Base-by-base conservation (phyloP, 129 eudicot species). In the Centaurea solstitialis region DNA sequence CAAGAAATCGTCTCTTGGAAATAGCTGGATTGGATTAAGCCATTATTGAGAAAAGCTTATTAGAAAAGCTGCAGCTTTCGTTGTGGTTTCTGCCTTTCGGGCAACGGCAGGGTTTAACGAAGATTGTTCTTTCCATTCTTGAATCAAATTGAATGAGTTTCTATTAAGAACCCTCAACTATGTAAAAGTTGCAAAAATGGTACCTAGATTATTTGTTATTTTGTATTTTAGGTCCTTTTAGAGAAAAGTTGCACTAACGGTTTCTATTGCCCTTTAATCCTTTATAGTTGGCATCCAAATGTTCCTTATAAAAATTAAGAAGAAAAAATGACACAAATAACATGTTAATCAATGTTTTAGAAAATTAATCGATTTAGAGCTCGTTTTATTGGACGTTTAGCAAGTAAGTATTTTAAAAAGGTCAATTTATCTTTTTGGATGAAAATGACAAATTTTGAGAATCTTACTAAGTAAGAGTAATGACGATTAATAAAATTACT, bases 131-230 rank as follows among this genome's bases (percentile, higher is more conserved):
- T 26, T 26, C 30, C 30, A 45, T 45, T 45, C 57, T 53, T 17
- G 9, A 53, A 12, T 64, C 4, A 6, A 13, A 11, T 6, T 45
- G 17, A 3, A 11, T 23, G 65, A 73, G n/a, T 24, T 26, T 47
- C 33, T 45, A 45, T 12, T 45, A 15, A 45, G 11, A 47, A 4
- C 11, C 41, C 68, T 64, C 24, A 9, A 21, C 9, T 64, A 64
- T 21, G 15, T 5, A 20, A 7, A 3, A 37, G 30, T 26, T 76
- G 40, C 3, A 18, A 23, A 22, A 64, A 76, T 23, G 80, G 64
- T 76, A 76, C 73, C 61, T 64, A 13, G 23, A 76, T 38, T 76
- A 76, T 64, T 39, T 64, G 80, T 7, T 37, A 10, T 8, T 6
- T 3, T 62, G 13, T 12, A 21, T 37, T 76, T 76, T 6, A 38